Evolutionary conservation across 2,329 filamentous ascomycete genomes (phyloP), one percentile per base, ranked within the genome.

Genomic region (Penicillium nordicum): DNA sequence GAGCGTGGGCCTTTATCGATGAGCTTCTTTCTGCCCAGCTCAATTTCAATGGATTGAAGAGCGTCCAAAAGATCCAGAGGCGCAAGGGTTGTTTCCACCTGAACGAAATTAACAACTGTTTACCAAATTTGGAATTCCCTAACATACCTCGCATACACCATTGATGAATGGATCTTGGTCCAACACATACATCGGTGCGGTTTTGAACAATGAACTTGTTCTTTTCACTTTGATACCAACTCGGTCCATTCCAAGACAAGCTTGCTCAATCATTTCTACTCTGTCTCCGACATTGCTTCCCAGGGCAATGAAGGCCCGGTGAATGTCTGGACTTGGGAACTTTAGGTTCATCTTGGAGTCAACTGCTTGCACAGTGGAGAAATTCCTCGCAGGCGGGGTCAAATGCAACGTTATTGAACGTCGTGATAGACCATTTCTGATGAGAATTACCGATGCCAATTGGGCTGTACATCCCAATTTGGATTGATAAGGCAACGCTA

Each of bases 1-100:
- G 92, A 96, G 29, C 94, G 84, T 1, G 94, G 94, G 0, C 94
- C 94, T 71, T 99, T 99, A 67, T 97, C 91, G 41, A 97, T 84
- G 42, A 90, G 67, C 73, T 97, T 97, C 60, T 85, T 83, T 54
- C 94, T 84, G 0, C 92, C 92, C 69, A 97, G 83, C 0, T 79
- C 78, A 46, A 83, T 85, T 71, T 99, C 94, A 64, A 99, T 93
- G 32, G 82, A 82, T 70, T 99, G 93, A 1, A 99, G 82, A 57
- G 84, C 78, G 69, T 96, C 87, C 27, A 99, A 78, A 18, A 99
- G 82, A 42, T 85, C 82, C 42, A 93, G 76, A 0, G 94, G 92
- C 18, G 83, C 81, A 11, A 97, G 76, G 3, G 79, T 82, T 5
- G 94, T 97, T 75, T 91, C 87, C 48, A 97, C 85, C 91, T 96